phyloP scores from a whole-genome alignment of 2,329 filamentous ascomycete species.

The Colletotrichum sidae region DNA sequence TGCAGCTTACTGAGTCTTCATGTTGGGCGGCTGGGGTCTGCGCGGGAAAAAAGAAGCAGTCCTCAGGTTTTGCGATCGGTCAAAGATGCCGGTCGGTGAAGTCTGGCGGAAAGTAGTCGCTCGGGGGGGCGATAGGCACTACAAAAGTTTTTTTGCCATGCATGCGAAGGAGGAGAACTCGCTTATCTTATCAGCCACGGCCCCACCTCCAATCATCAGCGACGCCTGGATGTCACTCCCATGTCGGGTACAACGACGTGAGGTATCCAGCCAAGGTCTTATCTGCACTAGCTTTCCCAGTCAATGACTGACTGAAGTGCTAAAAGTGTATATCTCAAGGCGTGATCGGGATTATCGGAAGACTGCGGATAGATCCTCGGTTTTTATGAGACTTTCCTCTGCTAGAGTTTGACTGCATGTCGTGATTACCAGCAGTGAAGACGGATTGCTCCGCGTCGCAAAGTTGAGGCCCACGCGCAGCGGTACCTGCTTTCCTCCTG shows the following conservation, averaged over 20 bases:
- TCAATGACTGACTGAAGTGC: too few relatives aligned
- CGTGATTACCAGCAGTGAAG: too few relatives aligned
- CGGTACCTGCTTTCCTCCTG: background rate
- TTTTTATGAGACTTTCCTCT: too few relatives aligned
- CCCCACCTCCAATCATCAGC: background rate
- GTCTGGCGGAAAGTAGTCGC: constrained; percentile 16
- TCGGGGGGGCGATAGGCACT: constrained; percentile 19
- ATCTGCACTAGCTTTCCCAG: too few relatives aligned
- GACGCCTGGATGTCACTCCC: constrained; percentile 11
- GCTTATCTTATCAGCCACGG: constrained; percentile 42
- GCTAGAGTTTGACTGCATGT: too few relatives aligned
- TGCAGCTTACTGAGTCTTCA: constrained; percentile 38
- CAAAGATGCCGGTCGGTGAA: constrained; percentile 27
- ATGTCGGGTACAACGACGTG: too few relatives aligned
- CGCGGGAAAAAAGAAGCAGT: constrained; percentile 27
- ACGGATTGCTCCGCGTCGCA: too few relatives aligned
- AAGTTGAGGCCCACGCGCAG: too few relatives aligned
- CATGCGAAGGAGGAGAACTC: constrained; percentile 26
- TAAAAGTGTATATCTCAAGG: background rate
- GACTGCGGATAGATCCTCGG: too few relatives aligned
- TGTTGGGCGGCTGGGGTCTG: constrained; percentile 34
- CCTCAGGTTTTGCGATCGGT: constrained; percentile 36
- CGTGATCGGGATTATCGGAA: too few relatives aligned
- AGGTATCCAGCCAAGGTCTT: too few relatives aligned
- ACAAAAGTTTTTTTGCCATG: constrained; percentile 37